Evolutionary conservation across 306 rosid genomes (phyloP).

Genomic region (Quercus dentata): DNA sequence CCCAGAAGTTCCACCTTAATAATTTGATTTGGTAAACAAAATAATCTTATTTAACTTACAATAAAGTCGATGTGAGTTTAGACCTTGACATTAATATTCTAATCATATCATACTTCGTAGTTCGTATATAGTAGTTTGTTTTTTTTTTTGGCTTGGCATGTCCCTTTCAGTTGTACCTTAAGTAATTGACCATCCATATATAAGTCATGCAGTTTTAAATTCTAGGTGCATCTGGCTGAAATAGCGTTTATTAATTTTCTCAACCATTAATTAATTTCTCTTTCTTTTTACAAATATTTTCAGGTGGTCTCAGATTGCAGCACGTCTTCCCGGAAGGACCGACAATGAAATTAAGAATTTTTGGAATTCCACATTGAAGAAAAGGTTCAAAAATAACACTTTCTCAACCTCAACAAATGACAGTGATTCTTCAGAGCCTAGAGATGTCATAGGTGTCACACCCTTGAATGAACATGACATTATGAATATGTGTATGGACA

Average conservation of each 20-base stretch:
- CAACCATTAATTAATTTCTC: not conserved
- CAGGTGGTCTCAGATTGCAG: conserved; percentile 98
- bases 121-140: not conserved
- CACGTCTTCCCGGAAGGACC: conserved; percentile 91
- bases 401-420: conserved; percentile 53
- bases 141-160: not conserved
- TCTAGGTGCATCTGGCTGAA: too few relatives aligned
- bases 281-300: not conserved
- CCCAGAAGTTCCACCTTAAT: not conserved
- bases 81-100: not conserved
- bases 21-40: not conserved
- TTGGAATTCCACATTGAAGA: conserved; percentile 91
- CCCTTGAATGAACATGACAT: conserved; percentile 42
- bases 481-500: conserved; percentile 61
- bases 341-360: conserved; percentile 94
- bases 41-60: not conserved
- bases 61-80: not conserved
- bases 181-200: not conserved
- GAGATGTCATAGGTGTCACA: conserved; percentile 39
- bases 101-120: not conserved
- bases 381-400: conserved; percentile 46
- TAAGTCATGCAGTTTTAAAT: not conserved
- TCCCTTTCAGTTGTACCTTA: not conserved
- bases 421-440: conserved; percentile 40
- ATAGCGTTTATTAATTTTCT: too few relatives aligned